Evolutionary conservation across 768 basidiomycete genomes (phyloP).

Genomic region (Phaeolepiota aurea): DNA sequence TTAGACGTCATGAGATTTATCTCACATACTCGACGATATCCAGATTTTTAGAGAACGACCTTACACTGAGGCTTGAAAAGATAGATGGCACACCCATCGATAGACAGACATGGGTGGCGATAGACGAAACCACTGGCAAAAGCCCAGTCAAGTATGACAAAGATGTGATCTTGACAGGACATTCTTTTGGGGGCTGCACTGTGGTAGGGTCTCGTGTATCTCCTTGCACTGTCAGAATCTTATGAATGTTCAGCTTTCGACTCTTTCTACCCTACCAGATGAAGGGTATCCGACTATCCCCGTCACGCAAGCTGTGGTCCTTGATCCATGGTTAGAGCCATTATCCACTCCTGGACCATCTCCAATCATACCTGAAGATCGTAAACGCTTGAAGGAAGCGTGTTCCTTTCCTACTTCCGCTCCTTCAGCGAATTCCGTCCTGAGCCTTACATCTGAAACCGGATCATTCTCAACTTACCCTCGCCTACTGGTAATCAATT

Average conservation of each 20-base stretch:
- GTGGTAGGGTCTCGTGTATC: conserved; percentile 20
- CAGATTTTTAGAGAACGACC: conserved; percentile 35
- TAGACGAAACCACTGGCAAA: conserved; percentile 11
- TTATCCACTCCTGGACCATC: conserved; percentile 49
- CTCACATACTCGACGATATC: conserved; percentile 50
- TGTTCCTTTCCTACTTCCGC: neutral
- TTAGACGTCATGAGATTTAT: conserved; percentile 66
- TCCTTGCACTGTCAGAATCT: neutral
- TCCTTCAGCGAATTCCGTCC: neutral
- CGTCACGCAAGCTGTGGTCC: conserved; percentile 46
- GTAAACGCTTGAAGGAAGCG: neutral
- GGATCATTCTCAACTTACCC: conserved; percentile 15
- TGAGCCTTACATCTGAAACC: conserved; percentile 4
- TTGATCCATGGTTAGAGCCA: conserved; percentile 86
- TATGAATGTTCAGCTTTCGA: conserved; percentile 35
- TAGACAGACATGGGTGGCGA: conserved; percentile 30
- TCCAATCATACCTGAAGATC: conserved; percentile 15
- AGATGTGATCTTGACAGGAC: conserved; percentile 31
- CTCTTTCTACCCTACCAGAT: conserved; percentile 44
- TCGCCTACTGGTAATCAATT: conserved; percentile 61
- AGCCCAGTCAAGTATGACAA: conserved; percentile 21
- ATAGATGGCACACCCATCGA: conserved; percentile 26
- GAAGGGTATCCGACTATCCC: conserved; percentile 36
- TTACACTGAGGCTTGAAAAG: conserved; percentile 22
- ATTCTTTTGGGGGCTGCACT: conserved; percentile 41